phyloP scores from a whole-genome alignment of 192 early-diverging fungal genomes.

The Coemansia sp. region DNA sequence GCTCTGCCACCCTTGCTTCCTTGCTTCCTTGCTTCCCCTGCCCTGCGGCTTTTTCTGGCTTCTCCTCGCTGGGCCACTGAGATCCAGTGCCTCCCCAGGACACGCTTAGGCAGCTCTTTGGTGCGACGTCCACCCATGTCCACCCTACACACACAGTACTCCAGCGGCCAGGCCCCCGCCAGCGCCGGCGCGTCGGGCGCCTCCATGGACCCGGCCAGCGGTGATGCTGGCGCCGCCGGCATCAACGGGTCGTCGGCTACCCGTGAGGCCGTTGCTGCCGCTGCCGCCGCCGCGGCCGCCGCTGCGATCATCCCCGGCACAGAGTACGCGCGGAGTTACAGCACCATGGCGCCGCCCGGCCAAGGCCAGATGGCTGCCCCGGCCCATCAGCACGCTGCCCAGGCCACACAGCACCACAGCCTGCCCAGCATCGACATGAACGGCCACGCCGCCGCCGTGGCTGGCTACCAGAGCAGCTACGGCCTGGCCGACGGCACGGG shows the following conservation, averaged over 20 bases:
- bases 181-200: slow-evolving; percentile 19
- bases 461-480: slow-evolving; percentile 47
- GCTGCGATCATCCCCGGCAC: slow-evolving; percentile 20
- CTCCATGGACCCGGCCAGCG: slow-evolving; percentile 15
- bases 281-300: slow-evolving; percentile 20
- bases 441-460: slow-evolving; percentile 31
- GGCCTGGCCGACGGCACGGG: slow-evolving; percentile 40
- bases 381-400: slow-evolving; percentile 13
- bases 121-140: slow-evolving; percentile 16
- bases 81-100: no score
- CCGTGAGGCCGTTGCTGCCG: slow-evolving; percentile 40
- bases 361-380: slow-evolving; percentile 46
- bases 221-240: slow-evolving; percentile 18
- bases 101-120: background rate
- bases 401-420: slow-evolving; percentile 31
- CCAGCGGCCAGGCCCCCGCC: slow-evolving; percentile 31
- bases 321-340: slow-evolving; percentile 44
- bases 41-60: background rate
- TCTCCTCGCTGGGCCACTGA: background rate
- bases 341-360: slow-evolving; percentile 27
- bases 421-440: slow-evolving; percentile 49
- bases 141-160: slow-evolving; percentile 49
- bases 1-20: no score
- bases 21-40: no score
- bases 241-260: slow-evolving; percentile 25